Evolutionary conservation across 2,329 filamentous ascomycete genomes (phyloP).

Genomic region (Colletotrichum tropicicola): DNA sequence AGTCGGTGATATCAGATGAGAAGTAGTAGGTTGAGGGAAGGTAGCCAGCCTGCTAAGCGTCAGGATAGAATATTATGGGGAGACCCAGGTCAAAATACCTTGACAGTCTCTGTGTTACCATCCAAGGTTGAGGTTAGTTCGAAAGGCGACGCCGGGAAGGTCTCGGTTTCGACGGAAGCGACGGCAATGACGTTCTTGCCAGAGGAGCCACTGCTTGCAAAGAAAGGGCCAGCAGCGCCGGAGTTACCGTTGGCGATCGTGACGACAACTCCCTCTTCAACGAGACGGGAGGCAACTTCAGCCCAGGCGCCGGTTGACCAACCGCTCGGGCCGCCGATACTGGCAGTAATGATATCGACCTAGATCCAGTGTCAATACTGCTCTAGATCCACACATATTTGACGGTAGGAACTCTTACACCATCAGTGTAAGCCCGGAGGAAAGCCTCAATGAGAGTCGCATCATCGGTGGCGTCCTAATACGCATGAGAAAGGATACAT

Average conservation of each 20-base stretch:
- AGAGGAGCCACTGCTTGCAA: slow-evolving; percentile 48
- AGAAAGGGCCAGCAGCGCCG: slow-evolving; percentile 58
- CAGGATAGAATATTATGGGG: no score
- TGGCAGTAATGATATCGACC: slow-evolving; percentile 52
- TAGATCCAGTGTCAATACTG: background rate
- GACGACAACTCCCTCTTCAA: slow-evolving; percentile 56
- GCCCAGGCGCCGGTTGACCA: slow-evolving; percentile 46
- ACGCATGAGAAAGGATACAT: background rate
- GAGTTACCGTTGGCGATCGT: slow-evolving; percentile 62
- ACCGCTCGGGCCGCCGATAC: slow-evolving; percentile 48
- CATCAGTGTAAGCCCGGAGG: slow-evolving; percentile 43
- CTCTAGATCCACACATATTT: no score
- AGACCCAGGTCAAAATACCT: background rate
- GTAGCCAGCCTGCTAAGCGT: slow-evolving; percentile 40
- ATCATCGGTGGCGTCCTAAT: slow-evolving; percentile 35
- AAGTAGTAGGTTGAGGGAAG: slow-evolving; percentile 45
- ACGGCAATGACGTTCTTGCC: slow-evolving; percentile 53
- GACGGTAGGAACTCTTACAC: slow-evolving; percentile 26
- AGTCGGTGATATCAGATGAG: slow-evolving; percentile 44
- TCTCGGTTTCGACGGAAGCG: slow-evolving; percentile 48
- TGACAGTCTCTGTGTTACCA: slow-evolving; percentile 25
- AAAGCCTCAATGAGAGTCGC: slow-evolving; percentile 50
- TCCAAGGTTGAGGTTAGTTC: slow-evolving; percentile 41
- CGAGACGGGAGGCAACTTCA: slow-evolving; percentile 48
- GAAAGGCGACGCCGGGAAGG: slow-evolving; percentile 37